Evolutionary conservation across 2,329 filamentous ascomycete genomes (phyloP), one percentile per base, ranked within the genome.

Genomic region (Incumbomyces lentus): DNA sequence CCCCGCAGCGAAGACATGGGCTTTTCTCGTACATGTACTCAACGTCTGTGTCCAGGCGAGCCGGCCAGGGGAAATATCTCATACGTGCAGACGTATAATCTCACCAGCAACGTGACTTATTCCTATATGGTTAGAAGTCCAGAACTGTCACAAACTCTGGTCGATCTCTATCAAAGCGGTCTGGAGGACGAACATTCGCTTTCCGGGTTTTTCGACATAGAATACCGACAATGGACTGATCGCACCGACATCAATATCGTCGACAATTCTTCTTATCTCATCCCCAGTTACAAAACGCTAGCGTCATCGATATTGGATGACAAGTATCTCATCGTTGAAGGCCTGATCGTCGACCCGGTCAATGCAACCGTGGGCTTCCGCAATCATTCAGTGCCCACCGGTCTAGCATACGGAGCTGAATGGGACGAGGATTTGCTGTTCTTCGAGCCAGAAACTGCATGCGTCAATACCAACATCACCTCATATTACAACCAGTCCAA

Each of bases 161-260:
- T 54, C 1, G 59, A 67, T 12, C 56, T 64, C 10, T 70, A 63
- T 44, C 60, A 64, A 12, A 70, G 67, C 45, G 69, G 67, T 1
- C 44, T 59, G 0, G 41, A 40, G 2, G 48, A 62, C 14, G 32
- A 54, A 0, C 50, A 55, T 1, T 64, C 66, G 0, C 54, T 70
- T 1, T 68, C 68, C 2, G 69, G 66, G 49, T 60, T 65, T 17
- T 70, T 69, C 49, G 67, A 72, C 46, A 68, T 71, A 35, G 59
- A 71, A 50, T 66, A 52, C 16, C 52, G 63, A 30, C 53, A 50
- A 2, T 64, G 60, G 46, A 12, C 17, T 6, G 35, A 49, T 16
- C 17, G 40, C 5, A 41, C 58, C 31, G 37, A 53, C 4, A 22
- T 49, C 6, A 46, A 58, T 36, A 59, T 68, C 42, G 63, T 65